Evolutionary conservation across 2,329 filamentous ascomycete species (phyloP), one percentile per base, ranked within the genome.

Genomic region (Penicillium fuscoglaucum): DNA sequence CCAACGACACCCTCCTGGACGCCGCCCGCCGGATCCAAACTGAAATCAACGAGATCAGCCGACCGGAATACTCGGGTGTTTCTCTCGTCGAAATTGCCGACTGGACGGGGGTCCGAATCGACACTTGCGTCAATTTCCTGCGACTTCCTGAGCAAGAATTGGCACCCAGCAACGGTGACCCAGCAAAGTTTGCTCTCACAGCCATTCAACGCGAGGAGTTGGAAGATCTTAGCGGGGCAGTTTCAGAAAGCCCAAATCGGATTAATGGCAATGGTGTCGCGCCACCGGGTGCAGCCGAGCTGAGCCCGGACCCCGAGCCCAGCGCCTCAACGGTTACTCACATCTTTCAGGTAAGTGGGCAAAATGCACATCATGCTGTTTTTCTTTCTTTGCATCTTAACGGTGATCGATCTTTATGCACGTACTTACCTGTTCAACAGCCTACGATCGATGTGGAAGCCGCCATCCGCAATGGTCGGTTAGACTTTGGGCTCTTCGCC

Each of bases 81-180:
- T 85, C 85, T 1, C 76, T 96, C 1, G 85, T 84, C 76, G 87
- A 96, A 71, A 87, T 96, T 39, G 74, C 80, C 21, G 73, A 81
- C 17, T 96, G 91, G 91, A 93, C 90, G 0, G 89, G 88, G 0
- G 75, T 91, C 2, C 79, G 74, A 54, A 73, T 96, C 1, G 83
- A 90, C 65, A 86, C 83, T 0, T 93, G 90, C 75, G 86, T 96
- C 66, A 97, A 97, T 71, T 95, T 96, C 63, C 74, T 96, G 19
- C 85, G 80, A 52, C 72, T 86, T 6, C 83, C 83, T 1, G 76
- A 76, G 41, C 61, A 67, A 4, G 47, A 57, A 59, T 61, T 6
- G 54, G 57, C 21, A 45, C 26, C 40, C 15, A 41, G 47, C 51
- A 41, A 52, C 43, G 52, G 39, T 12, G 19, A 46, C 28, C 33